phyloP scores from a whole-genome alignment of 78 protist genomes.

The Dictyostelium purpureum region DNA sequence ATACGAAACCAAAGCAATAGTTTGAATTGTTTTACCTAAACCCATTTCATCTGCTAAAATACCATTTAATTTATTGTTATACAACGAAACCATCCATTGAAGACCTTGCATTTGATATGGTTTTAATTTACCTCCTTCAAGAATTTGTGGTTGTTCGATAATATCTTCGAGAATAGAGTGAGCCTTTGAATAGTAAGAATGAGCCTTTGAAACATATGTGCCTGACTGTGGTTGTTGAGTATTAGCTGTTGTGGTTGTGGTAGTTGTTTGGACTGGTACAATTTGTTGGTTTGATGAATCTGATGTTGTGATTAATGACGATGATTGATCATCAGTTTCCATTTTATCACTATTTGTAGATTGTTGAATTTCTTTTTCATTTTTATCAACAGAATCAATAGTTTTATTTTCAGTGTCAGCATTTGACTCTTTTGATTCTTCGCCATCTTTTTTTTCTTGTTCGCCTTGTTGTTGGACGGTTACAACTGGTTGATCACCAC shows the following conservation, averaged over 20 bases:
- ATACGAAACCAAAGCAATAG: slow-evolving; percentile 87
- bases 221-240: neutral
- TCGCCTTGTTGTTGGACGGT: neutral
- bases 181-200: slow-evolving; percentile 72
- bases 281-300: no score
- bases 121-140: slow-evolving; percentile 89
- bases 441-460: neutral
- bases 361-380: slow-evolving; percentile 31
- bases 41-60: slow-evolving; percentile 95
- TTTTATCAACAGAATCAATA: neutral
- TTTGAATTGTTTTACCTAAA: slow-evolving; percentile 97
- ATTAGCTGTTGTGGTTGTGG: neutral
- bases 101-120: slow-evolving; percentile 97
- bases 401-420: neutral
- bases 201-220: slow-evolving; percentile 46
- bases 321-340: neutral
- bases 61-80: slow-evolving; percentile 93
- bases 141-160: slow-evolving; percentile 48
- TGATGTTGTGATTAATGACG: neutral
- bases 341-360: neutral
- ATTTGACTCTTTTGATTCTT: neutral
- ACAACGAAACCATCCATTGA: slow-evolving; percentile 93
- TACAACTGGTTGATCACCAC: neutral
- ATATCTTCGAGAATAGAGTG: slow-evolving; percentile 77
- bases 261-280: neutral